These are phyloP conservation scores for Populus simonii DNA, from an alignment of 345 rosid genomes.

Conservation along the genomic window DNA sequence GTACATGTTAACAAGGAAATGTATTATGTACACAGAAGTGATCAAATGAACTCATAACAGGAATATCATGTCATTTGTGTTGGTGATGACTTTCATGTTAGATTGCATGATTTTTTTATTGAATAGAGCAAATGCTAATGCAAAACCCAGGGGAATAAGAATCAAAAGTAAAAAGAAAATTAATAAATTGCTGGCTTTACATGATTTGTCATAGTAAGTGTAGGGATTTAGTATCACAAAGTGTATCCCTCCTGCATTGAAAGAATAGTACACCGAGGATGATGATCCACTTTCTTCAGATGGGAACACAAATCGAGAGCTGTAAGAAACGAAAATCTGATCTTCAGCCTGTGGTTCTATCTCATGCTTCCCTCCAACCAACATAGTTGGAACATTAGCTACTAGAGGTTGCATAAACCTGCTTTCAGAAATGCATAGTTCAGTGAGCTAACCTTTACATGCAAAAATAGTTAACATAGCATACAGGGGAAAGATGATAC, in stretches of 20 bases:
- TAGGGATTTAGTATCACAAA: constrained; percentile 83
- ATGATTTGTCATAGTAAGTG: constrained; percentile 51
- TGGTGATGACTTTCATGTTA: too few relatives aligned
- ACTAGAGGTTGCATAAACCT: constrained; percentile 79
- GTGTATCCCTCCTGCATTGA: constrained; percentile 92
- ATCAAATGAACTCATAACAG: not conserved
- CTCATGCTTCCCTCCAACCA: constrained; percentile 88
- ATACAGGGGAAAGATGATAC: not conserved
- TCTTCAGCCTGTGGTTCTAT: constrained; percentile 66
- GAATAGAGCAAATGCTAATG: not conserved
- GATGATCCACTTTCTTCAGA: constrained; percentile 65
- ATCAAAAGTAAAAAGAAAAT: not conserved
- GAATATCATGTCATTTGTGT: too few relatives aligned
- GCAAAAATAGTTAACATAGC: not conserved
- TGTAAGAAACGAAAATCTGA: constrained; percentile 65
- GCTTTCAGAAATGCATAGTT: constrained; percentile 17
- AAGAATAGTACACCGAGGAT: constrained; percentile 75
- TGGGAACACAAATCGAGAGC: constrained; percentile 81
- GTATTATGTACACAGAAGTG: not conserved
- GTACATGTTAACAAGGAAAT: not conserved
- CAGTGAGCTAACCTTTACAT: not conserved
- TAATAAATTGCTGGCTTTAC: constrained; percentile 24
- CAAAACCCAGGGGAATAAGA: not conserved
- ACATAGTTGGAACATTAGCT: constrained; percentile 73
- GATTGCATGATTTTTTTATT: too few relatives aligned